These are phyloP conservation scores for Aspergillus kassunensis DNA, from an alignment of 495 filamentous ascomycete species.

Conservation along the genomic window DNA sequence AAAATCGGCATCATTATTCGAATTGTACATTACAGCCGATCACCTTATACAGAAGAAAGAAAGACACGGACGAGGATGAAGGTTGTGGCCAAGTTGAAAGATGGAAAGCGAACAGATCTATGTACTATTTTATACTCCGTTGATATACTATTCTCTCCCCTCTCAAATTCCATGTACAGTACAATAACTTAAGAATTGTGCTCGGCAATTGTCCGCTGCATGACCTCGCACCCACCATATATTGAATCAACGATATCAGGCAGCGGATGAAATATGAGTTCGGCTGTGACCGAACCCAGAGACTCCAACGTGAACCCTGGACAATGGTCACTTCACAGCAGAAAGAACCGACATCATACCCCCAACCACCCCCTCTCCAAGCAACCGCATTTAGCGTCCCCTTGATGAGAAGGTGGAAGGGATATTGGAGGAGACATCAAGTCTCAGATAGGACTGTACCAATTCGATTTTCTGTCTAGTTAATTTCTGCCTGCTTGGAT, in stretches of 20 bases:
- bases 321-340: too few relatives aligned
- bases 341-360: too few relatives aligned
- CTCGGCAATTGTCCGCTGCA: too few relatives aligned
- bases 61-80: background rate
- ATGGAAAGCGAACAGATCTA: background rate
- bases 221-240: too few relatives aligned
- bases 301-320: too few relatives aligned
- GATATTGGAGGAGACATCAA: slow-evolving; percentile 11
- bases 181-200: too few relatives aligned
- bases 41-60: background rate
- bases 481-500: background rate
- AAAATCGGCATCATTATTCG: background rate
- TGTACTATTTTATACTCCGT: slow-evolving; percentile 1
- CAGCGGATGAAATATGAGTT: too few relatives aligned
- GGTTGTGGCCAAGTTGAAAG: background rate
- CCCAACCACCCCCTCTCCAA: slow-evolving; percentile 36
- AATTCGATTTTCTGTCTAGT: slow-evolving; percentile 17
- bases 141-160: slow-evolving; percentile 19
- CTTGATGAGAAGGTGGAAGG: slow-evolving; percentile 38
- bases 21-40: background rate
- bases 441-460: slow-evolving; percentile 14
- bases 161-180: slow-evolving; percentile 19
- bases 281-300: too few relatives aligned
- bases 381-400: slow-evolving; percentile 38
- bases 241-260: too few relatives aligned